phyloP scores from a whole-genome alignment of 2,329 filamentous ascomycete species.

The Pseudocercospora eumusae region DNA sequence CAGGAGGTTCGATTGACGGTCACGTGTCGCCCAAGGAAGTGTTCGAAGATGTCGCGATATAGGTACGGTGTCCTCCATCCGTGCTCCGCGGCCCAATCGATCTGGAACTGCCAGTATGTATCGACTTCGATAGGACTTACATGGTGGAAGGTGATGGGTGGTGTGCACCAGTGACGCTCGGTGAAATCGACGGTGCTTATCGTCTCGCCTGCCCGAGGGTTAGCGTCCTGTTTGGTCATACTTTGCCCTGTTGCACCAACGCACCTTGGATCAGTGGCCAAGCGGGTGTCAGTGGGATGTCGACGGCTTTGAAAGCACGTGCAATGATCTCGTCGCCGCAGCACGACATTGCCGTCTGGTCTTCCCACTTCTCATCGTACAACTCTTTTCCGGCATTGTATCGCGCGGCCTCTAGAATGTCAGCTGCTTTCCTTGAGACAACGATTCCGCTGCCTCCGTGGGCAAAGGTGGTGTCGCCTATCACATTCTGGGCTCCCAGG shows the following conservation, averaged over 20 bases:
- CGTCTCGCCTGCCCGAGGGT: conserved; percentile 40
- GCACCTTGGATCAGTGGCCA: conserved; percentile 49
- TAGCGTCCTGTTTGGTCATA: background rate
- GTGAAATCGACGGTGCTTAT: conserved; percentile 47
- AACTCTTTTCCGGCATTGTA: conserved; percentile 42
- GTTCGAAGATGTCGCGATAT: conserved; percentile 39
- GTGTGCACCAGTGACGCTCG: conserved; percentile 47
- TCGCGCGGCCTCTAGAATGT: conserved; percentile 42
- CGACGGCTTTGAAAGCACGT: conserved; percentile 50
- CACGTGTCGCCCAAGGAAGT: conserved; percentile 38
- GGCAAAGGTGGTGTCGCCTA: conserved; percentile 44
- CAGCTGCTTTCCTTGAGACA: conserved; percentile 47
- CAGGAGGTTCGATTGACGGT: conserved; percentile 36
- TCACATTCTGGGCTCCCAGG: conserved; percentile 49
- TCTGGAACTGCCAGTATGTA: conserved; percentile 38
- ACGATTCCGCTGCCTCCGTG: conserved; percentile 50
- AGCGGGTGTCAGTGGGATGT: conserved; percentile 47
- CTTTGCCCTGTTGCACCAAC: background rate
- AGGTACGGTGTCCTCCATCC: conserved; percentile 40
- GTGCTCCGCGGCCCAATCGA: conserved; percentile 35
- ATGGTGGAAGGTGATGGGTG: conserved; percentile 45
- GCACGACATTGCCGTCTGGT: conserved; percentile 50
- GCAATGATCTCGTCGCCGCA: conserved; percentile 59
- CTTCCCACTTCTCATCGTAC: conserved; percentile 45
- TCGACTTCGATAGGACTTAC: conserved; percentile 38